Conservation (phyloP, 177 flowering plant genomes). For the Vitis hybrid region DNA sequence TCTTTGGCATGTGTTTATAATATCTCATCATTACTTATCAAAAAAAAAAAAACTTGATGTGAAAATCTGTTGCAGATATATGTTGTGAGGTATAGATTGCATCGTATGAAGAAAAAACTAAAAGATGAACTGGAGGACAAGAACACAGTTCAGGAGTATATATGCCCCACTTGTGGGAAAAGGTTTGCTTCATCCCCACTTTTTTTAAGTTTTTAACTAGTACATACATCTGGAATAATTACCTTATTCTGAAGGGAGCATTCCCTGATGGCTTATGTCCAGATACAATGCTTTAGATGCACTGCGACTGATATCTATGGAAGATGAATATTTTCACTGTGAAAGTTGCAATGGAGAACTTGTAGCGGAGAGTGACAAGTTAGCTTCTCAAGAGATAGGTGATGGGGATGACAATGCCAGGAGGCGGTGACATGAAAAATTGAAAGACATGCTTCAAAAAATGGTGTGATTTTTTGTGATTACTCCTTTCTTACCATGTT, state of each 20-base stretch:
- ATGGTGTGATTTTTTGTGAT: conserved; percentile 33
- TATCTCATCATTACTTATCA: too few species aligned
- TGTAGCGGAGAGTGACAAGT: conserved; percentile 88
- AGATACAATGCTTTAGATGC: conserved; percentile 95
- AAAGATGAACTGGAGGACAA: conserved; percentile 90
- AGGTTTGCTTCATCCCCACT: conserved; percentile 39
- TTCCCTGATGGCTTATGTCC: conserved; percentile 22
- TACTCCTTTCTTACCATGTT: background rate
- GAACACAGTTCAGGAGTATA: conserved; percentile 90
- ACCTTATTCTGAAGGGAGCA: background rate
- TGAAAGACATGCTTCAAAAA: conserved; percentile 79
- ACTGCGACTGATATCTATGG: conserved; percentile 53
- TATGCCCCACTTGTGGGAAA: conserved; percentile 77
- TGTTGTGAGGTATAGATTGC: conserved; percentile 88
- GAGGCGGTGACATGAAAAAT: conserved; percentile 75
- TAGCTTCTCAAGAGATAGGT: conserved; percentile 79
- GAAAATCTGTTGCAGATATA: conserved; percentile 55
- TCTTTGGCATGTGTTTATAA: conserved; percentile 1
- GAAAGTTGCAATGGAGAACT: conserved; percentile 88
- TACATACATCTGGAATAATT: too few species aligned
- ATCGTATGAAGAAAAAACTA: conserved; percentile 90
- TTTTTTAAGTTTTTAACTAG: background rate
- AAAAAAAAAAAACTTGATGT: too few species aligned
- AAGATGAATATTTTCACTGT: conserved; percentile 82
- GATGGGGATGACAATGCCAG: conserved; percentile 97